Base-by-base conservation (phyloP, 2,329 filamentous ascomycete species). In the Colletotrichum euphorbiae region DNA sequence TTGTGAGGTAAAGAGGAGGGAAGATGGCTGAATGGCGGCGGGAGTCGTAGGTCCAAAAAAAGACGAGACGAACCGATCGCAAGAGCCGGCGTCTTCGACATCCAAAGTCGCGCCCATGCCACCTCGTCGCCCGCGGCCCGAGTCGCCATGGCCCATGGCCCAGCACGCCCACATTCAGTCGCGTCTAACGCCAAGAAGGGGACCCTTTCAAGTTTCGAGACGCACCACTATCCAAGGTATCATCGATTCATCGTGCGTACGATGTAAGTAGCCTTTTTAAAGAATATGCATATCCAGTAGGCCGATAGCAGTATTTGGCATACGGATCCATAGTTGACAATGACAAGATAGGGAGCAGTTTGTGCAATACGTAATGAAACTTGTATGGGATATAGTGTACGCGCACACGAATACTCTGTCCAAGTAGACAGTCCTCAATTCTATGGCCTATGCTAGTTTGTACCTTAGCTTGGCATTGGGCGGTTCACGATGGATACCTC, bases 21-120 rank as follows among this genome's bases (percentile, higher is more conserved):
- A 42, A 42, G 8, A 58, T 59, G 61, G 54, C 54, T 64, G 43
- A 46, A 17, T 13, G 59, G 57, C 3, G 52, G 52, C n/a, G 28
- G 36, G 24, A 50, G 46, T 50, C 24, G 46, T 17, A 24, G 15
- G 46, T 50, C 46, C 46, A 28, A 50, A 50, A 59, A 48, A 46
- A 48, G 24, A 59, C 43, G 21, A 55, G 57, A 62, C 50, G 42
- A 62, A 36, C 24, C 42, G 42, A 56, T 42, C 28, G 45, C 11
- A 42, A 33, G 9, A 48, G 48, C 42, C 40, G 21, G 40, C 19
- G 9, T 62, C 28, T 28, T 56, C 13, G 43, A 17, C 43, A 38
- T 50, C 54, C 12, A 43, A 43, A n/a, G 21, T 50, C 31, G 28
- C 33, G 46, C 38, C 55, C 42, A 50, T 33, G 31, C 24, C 36